These are phyloP conservation scores for Cicer cuneatum DNA, from an alignment of 306 rosid genomes.

Conservation along the genomic window DNA sequence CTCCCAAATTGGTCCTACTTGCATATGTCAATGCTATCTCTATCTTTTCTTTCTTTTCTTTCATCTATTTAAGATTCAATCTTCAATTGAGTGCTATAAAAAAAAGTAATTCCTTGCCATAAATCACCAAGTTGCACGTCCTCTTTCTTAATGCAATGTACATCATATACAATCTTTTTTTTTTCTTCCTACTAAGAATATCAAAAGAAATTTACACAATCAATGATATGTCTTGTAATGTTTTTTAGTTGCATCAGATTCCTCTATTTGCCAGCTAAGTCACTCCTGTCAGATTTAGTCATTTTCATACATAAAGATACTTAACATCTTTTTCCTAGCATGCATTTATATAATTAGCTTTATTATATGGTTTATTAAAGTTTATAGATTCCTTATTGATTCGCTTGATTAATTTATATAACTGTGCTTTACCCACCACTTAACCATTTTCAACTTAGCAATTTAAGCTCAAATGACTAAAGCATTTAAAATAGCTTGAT, in stretches of 20 bases:
- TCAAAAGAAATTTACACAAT: slow-evolving; percentile 25
- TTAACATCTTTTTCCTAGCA: slow-evolving; percentile 42
- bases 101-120: slow-evolving; percentile 36
- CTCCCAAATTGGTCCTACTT: slow-evolving; percentile 41
- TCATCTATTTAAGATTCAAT: slow-evolving; percentile 37
- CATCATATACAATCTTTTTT: slow-evolving; percentile 35
- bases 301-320: slow-evolving; percentile 37
- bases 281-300: slow-evolving; percentile 56
- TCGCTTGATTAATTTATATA: slow-evolving; percentile 39
- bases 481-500: slow-evolving; percentile 34
- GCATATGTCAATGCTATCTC: slow-evolving; percentile 33
- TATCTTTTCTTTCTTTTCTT: slow-evolving; percentile 34
- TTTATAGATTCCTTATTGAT: slow-evolving; percentile 39
- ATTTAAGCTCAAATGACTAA: slow-evolving; percentile 39
- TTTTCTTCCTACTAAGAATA: not conserved
- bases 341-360: slow-evolving; percentile 30
- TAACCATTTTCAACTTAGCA: slow-evolving; percentile 30
- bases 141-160: slow-evolving; percentile 42
- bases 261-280: slow-evolving; percentile 61
- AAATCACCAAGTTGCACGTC: slow-evolving; percentile 39
- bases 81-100: slow-evolving; percentile 36
- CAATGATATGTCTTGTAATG: slow-evolving; percentile 28
- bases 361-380: slow-evolving; percentile 12
- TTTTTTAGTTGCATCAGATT: slow-evolving; percentile 47
- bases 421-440: slow-evolving; percentile 39